Evolutionary conservation across 495 filamentous ascomycete genomes (phyloP), one percentile per base, ranked within the genome.

Genomic region (Penicillium ucsense): DNA sequence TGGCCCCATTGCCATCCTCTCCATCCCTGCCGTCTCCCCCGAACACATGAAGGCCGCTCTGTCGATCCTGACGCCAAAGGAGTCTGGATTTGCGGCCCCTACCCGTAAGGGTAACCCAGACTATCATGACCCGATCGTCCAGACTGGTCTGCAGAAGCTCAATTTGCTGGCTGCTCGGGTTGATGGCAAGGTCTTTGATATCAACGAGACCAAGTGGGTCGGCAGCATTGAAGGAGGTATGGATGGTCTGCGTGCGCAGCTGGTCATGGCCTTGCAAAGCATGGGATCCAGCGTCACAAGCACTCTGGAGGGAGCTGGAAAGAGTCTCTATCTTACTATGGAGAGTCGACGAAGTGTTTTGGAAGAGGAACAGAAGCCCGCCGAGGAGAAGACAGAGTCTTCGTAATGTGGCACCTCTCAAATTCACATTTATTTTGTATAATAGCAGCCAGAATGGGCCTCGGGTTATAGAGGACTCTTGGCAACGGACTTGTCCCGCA

Each of bases 91-190:
- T 67, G 81, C 89, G 1, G 80, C 82, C 2, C 94, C 89, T 5
- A 81, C 77, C 30, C 74, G 85, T 40, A 80, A 78, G 60, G 80
- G 77, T 46, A 87, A 81, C 58, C 88, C 89, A 0, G 83, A 80
- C 3, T 91, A 90, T 66, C 75, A 90, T 66, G 90, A 95, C 42
- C 66, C 77, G 2, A 62, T 74, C 8, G 83, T 88, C 36, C 87
- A 94, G 69, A 75, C 64, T 43, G 94, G 87, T 36, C 59, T 97
- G 57, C 80, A 85, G 64, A 98, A 98, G 68, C 65, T 97, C 47
- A 68, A 94, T 62, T 56, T 98, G 33, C 66, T 97, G 38, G 94
- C 88, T 46, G 89, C 89, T 11, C 76, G 92, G 46, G 79, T 95
- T 28, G 81, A 85, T 54, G 85, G 84, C 49, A 80, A 78, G 67